Evolutionary conservation across 2,329 filamentous ascomycete species (phyloP).

Genomic region (Trichoderma gracile): DNA sequence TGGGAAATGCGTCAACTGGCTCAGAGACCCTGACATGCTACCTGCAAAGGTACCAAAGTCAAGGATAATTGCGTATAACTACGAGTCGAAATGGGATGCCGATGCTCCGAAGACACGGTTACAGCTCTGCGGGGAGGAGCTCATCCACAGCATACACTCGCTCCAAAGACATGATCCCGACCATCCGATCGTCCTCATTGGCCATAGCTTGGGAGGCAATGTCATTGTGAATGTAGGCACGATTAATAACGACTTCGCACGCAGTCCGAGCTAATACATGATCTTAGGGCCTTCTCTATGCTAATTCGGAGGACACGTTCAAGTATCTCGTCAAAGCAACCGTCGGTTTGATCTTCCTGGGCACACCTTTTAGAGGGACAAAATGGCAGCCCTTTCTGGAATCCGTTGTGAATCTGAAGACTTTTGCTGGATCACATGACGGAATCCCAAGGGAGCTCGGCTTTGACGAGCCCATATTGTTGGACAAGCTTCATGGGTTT

Average conservation of each 20-base stretch:
- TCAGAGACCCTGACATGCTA: not conserved
- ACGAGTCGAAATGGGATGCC: not conserved
- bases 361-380: not conserved
- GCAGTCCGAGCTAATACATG: too few species aligned
- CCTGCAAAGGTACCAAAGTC: not conserved
- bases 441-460: slow-evolving; percentile 27
- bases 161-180: not conserved
- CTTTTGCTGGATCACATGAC: slow-evolving; percentile 27
- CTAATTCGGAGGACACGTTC: not conserved
- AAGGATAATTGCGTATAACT: not conserved
- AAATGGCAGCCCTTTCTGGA: not conserved
- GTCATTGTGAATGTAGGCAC: not conserved
- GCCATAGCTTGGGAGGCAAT: not conserved
- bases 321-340: not conserved
- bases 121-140: not conserved
- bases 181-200: not conserved
- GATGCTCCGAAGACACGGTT: not conserved
- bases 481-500: slow-evolving; percentile 29
- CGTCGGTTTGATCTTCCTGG: not conserved
- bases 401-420: not conserved
- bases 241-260: too few species aligned
- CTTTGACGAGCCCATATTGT: slow-evolving; percentile 25
- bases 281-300: too few species aligned
- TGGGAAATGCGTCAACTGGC: not conserved
- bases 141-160: not conserved